Evolutionary conservation across 2,329 filamentous ascomycete species (phyloP).

Genomic region (Aspergillus sp.): DNA sequence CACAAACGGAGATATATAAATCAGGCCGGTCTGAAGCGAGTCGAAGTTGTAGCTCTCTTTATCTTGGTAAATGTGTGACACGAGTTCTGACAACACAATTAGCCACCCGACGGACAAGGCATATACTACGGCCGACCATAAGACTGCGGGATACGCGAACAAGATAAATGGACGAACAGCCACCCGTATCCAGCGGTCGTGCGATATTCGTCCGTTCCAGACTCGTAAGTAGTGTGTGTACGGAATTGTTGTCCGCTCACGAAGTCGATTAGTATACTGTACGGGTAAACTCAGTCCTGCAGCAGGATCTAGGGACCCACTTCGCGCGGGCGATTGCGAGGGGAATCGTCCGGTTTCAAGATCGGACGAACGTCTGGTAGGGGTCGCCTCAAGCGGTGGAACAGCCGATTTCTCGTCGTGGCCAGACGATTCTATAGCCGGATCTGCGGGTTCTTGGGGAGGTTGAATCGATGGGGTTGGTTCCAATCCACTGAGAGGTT

Average conservation of each 20-base stretch:
- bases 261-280: slow-evolving; percentile 70
- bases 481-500: slow-evolving; percentile 9
- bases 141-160: slow-evolving; percentile 80
- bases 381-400: slow-evolving; percentile 13
- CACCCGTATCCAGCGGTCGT: slow-evolving; percentile 77
- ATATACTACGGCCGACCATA: slow-evolving; percentile 86
- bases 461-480: not conserved
- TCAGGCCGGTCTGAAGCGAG: slow-evolving; percentile 74
- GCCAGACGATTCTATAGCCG: slow-evolving; percentile 1
- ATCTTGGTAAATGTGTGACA: slow-evolving; percentile 75
- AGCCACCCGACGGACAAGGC: slow-evolving; percentile 90
- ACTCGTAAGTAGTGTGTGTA: slow-evolving; percentile 73
- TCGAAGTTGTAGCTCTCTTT: slow-evolving; percentile 74
- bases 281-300: slow-evolving; percentile 28
- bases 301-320: slow-evolving; percentile 30
- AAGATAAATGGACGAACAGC: slow-evolving; percentile 79
- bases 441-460: not conserved
- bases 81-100: slow-evolving; percentile 87
- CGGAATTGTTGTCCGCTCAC: slow-evolving; percentile 65
- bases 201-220: slow-evolving; percentile 74
- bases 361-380: slow-evolving; percentile 18
- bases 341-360: slow-evolving; percentile 28
- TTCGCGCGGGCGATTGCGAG: slow-evolving; percentile 29
- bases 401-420: slow-evolving; percentile 18
- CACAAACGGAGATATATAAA: slow-evolving; percentile 88